Base-by-base conservation (phyloP, 208 protist species). In the Lotmaria passim region DNA sequence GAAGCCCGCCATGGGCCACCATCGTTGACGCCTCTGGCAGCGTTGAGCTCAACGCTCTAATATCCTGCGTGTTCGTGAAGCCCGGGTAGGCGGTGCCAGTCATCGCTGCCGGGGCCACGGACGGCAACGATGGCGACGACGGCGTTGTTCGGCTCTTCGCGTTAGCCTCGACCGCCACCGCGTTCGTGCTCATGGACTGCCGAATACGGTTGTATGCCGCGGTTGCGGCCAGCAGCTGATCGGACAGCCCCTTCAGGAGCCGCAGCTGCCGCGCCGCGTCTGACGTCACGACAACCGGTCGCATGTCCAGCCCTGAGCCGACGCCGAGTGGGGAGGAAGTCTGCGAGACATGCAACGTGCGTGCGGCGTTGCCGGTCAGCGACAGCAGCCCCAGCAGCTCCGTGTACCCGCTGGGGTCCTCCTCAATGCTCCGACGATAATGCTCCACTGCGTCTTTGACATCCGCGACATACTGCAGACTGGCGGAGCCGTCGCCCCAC, bases 401-500 rank as follows among this genome's bases (percentile, higher is more conserved):
- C n/a, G 69, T 68, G 66, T 75, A 73, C 21, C 67, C 72, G 51
- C 65, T 72, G 8, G 69, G 17, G 50, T 81, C 69, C 23, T 73
- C 65, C 31, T 73, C 67, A 44, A 69, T 58, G 44, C 59, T 76
- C 34, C 47, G 39, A 30, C 79, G 64, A 66, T 86, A 86, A 23
- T 51, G 55, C 46, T 74, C 57, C 15, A 86, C 63, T 4, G 69
- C 73, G 34, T 83, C 77, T 47, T 68, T 69, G 17, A 82, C 73
- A 21, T 70, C 56, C 3, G 76, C 73, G n/a, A 86, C 68, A 52
- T 77, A 78, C 53, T 75, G 64, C 28, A 86, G 50, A 24, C 69
- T 75, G 8, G 68, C 43, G 11, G 68, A 81, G 17, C 77, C 77
- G 41, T 81, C 73, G 26, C 73, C 77, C 81, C 81, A 86, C 56